Conservation (phyloP, 2,329 filamentous ascomycete genomes). For the Hypoxylon sp. region DNA sequence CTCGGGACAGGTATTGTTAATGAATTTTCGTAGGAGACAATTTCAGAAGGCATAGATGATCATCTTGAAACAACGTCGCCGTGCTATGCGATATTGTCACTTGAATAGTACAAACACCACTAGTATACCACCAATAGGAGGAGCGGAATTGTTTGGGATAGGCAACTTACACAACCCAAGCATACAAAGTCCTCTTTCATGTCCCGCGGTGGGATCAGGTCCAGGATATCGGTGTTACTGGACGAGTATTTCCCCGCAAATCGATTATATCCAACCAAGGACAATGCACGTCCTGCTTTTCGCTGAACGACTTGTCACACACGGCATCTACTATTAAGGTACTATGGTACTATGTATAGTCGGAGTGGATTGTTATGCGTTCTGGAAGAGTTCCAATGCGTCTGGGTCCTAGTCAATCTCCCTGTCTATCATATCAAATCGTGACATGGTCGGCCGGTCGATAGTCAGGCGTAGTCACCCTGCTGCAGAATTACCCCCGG, state of each 20-base stretch:
- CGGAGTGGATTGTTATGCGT: constrained; percentile 37
- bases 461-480: constrained; percentile 36
- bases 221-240: constrained; percentile 53
- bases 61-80: constrained; percentile 39
- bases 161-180: constrained; percentile 40
- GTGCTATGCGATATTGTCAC: constrained; percentile 30
- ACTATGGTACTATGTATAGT: constrained; percentile 31
- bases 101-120: constrained; percentile 28
- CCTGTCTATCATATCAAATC: constrained; percentile 36
- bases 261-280: constrained; percentile 46
- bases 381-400: constrained; percentile 45
- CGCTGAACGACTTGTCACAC: constrained; percentile 33
- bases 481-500: constrained; percentile 47
- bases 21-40: constrained; percentile 27
- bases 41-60: constrained; percentile 32
- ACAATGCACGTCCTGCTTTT: constrained; percentile 32
- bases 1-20: constrained; percentile 33
- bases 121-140: constrained; percentile 40
- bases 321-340: constrained; percentile 36
- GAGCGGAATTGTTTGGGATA: constrained; percentile 23
- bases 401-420: constrained; percentile 17
- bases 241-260: constrained; percentile 53
- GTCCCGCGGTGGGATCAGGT: constrained; percentile 44
- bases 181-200: constrained; percentile 30
- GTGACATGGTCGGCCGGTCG: constrained; percentile 33